Conservation (phyloP, 2,329 filamentous ascomycete species). For the Diaporthe amygdali region DNA sequence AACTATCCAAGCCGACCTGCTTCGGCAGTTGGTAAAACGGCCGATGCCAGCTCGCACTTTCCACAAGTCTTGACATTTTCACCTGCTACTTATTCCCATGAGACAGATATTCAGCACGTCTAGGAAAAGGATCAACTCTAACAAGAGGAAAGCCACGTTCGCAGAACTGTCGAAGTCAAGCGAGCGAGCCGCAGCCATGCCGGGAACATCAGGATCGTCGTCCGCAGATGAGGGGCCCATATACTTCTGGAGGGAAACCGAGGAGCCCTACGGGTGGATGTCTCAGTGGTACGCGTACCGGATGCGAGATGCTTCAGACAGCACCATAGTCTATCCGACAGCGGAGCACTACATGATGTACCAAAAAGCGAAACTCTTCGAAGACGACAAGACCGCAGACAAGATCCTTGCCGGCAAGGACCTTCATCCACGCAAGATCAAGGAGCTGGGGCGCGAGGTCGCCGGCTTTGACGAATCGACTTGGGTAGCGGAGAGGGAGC, state of each 20-base stretch:
- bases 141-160: not conserved
- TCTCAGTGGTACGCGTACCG: constrained; percentile 65
- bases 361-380: constrained; percentile 56
- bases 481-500: constrained; percentile 57
- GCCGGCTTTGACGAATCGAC: constrained; percentile 52
- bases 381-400: constrained; percentile 47
- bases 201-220: not conserved
- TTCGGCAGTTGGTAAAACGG: not conserved
- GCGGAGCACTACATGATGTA: constrained; percentile 64
- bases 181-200: not conserved
- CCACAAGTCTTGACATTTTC: too few relatives aligned
- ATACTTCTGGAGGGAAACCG: constrained; percentile 56
- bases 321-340: constrained; percentile 48
- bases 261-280: constrained; percentile 58
- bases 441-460: constrained; percentile 61
- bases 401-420: constrained; percentile 51
- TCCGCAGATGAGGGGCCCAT: constrained; percentile 28
- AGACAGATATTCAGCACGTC: not conserved
- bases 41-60: not conserved
- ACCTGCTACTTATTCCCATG: not conserved
- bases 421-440: constrained; percentile 51
- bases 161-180: not conserved
- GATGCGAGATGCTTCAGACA: constrained; percentile 48
- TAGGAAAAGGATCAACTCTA: not conserved
- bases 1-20: not conserved